These are phyloP conservation scores for Neurospora sp. DNA, from an alignment of 2,329 filamentous ascomycete genomes.

Conservation along the genomic window DNA sequence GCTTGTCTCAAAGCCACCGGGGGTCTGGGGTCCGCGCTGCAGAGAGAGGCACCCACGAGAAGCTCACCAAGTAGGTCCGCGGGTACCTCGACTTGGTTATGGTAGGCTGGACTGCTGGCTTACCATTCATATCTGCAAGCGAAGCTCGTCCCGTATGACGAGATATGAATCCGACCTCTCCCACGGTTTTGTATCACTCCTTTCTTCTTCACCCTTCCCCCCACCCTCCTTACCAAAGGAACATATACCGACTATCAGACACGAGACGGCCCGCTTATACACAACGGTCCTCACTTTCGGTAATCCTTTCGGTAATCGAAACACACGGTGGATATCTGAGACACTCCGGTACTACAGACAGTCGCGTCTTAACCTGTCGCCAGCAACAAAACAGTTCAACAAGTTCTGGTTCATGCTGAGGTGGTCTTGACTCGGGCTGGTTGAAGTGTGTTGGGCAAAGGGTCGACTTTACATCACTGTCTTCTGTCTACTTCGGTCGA, in stretches of 20 bases:
- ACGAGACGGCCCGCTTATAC: neutral
- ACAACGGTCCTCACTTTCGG: neutral
- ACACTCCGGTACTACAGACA: neutral
- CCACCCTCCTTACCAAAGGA: slow-evolving; percentile 1
- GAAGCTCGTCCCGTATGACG: slow-evolving; percentile 9
- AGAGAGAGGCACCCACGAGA: neutral
- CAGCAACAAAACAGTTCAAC: neutral
- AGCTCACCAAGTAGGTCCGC: neutral
- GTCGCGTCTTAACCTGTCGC: neutral
- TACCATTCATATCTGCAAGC: slow-evolving; percentile 1
- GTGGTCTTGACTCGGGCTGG: neutral
- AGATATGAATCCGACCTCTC: slow-evolving; percentile 18
- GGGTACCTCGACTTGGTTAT: neutral
- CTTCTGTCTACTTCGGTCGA: neutral
- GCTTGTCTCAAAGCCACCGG: neutral
- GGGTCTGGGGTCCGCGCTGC: neutral
- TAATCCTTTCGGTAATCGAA: neutral
- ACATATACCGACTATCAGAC: neutral
- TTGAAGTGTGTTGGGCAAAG: neutral
- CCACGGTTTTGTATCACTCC: slow-evolving; percentile 15
- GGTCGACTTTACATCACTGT: neutral
- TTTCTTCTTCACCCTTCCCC: slow-evolving; percentile 9
- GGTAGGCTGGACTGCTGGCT: neutral
- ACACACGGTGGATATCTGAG: neutral
- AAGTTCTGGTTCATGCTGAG: neutral